Percentiles rank a stretch among this genome's conserved stretches.
Conservation (phyloP, 2,329 filamentous ascomycete genomes). For the Pezicula rhizophila region DNA sequence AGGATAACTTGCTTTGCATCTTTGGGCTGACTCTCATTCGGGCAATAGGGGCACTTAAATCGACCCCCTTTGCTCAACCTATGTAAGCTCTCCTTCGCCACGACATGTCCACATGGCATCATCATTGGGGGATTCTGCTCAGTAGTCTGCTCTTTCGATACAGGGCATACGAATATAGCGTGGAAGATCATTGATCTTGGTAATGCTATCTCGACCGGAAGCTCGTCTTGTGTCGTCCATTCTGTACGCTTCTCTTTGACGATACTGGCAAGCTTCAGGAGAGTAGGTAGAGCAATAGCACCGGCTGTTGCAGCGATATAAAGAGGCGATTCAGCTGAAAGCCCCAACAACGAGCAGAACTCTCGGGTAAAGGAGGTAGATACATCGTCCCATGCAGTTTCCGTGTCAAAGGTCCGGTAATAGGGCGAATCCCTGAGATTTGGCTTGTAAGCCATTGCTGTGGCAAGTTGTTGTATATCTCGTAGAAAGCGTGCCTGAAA, state of each 20-base stretch:
- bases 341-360: slow-evolving; percentile 85
- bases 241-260: slow-evolving; percentile 87
- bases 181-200: slow-evolving; percentile 69
- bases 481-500: slow-evolving; percentile 70
- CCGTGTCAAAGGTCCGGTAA: slow-evolving; percentile 66
- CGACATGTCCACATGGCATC: slow-evolving; percentile 90
- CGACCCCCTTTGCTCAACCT: slow-evolving; percentile 70
- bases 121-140: slow-evolving; percentile 94
- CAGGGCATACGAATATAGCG: slow-evolving; percentile 95
- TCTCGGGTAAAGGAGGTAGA: slow-evolving; percentile 84
- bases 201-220: slow-evolving; percentile 69
- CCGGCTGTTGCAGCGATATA: slow-evolving; percentile 91
- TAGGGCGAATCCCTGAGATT: slow-evolving; percentile 78
- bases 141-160: slow-evolving; percentile 93
- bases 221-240: slow-evolving; percentile 87
- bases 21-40: slow-evolving; percentile 69
- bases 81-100: slow-evolving; percentile 77
- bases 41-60: slow-evolving; percentile 97
- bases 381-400: slow-evolving; percentile 74
- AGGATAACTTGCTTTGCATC: slow-evolving; percentile 50
- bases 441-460: slow-evolving; percentile 71
- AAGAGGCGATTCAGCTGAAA: slow-evolving; percentile 86
- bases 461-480: slow-evolving; percentile 77
- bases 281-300: slow-evolving; percentile 79
- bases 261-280: slow-evolving; percentile 82